Evolutionary conservation across 202 grass and related monocot species (phyloP), one percentile per base, ranked within the genome.

Genomic region (Digitaria exilis): DNA sequence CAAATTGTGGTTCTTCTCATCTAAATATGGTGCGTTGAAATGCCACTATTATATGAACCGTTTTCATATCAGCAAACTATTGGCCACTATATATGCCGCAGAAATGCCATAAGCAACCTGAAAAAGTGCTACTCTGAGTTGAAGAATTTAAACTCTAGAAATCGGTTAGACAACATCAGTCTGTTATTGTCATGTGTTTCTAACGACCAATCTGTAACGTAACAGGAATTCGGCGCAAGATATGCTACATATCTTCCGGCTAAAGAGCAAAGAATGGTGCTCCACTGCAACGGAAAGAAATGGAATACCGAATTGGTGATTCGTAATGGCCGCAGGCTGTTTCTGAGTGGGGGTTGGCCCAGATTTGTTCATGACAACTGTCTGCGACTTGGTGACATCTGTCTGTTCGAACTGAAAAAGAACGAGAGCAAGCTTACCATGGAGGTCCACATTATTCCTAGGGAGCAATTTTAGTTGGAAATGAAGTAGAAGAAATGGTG

Each of bases 301-400:
- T 94, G 87, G 89, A 25, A 25, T 4, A 18, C 72, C 1, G 5
- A 62, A 1, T 43, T 83, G 62, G n/a, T 9, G 18, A 28, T 80
- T 9, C 1, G 17, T 18, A 60, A 21, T 5, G 4, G 51, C 9
- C 58, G 2, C 14, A 73, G 25, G 26, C 21, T 39, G 79, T 15
- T 44, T 39, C 49, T 90, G 19, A 2, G 9, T 10, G 25, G 4
- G 50, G 80, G 85, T n/a, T 97, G 91, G 89, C 6, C 45, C 68
- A 9, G 73, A 34, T 94, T 97, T 29, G 85, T 25, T 18, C 5
- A 0, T 45, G 86, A 91, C 43, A 94, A 91, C 45, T 62, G 50
- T 44, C 63, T 97, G 71, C 59, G 49, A 51, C 29, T 84, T 3
- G 84, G 87, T 31, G 89, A 97, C 65, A 22, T 91, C 49, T 94